phyloP scores from a whole-genome alignment of 768 basidiomycete species.

The Trametes maxima region DNA sequence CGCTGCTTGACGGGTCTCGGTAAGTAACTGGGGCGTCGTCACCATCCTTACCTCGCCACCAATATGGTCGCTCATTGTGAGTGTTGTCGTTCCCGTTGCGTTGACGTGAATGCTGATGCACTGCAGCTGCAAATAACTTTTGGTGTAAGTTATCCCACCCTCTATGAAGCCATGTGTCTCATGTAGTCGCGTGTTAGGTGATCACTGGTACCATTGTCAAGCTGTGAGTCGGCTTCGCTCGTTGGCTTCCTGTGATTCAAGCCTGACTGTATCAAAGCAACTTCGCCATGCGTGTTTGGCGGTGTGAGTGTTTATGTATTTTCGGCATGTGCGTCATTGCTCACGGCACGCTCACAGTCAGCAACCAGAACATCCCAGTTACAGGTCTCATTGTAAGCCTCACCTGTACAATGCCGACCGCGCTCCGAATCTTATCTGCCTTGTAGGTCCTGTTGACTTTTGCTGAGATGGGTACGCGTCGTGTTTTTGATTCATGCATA shows the following conservation, averaged over 20 bases:
- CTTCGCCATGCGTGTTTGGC: constrained; percentile 63
- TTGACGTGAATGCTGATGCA: not conserved
- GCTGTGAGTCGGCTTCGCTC: constrained; percentile 39
- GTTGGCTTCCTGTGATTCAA: too few relatives aligned
- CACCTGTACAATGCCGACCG: not conserved
- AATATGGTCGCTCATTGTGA: constrained; percentile 30
- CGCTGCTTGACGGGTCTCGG: not conserved
- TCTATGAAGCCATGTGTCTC: not conserved
- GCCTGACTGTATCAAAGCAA: constrained; percentile 32
- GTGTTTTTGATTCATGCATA: not conserved
- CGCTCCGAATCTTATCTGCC: not conserved
- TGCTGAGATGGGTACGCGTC: constrained; percentile 48
- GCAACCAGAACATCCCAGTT: constrained; percentile 50
- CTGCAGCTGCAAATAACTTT: constrained; percentile 31
- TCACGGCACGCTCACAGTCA: constrained; percentile 44
- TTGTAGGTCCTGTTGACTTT: constrained; percentile 48
- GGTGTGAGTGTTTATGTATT: constrained; percentile 44
- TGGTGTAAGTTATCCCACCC: constrained; percentile 25
- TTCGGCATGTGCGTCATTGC: not conserved
- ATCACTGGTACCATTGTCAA: constrained; percentile 60
- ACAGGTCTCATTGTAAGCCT: constrained; percentile 49
- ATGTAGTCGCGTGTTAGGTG: constrained; percentile 39
- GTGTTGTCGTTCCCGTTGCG: not conserved
- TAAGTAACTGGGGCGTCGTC: constrained; percentile 31
- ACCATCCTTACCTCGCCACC: constrained; percentile 23